Percentiles rank a stretch among this genome's conserved stretches.
phyloP scores from a whole-genome alignment of 2,329 filamentous ascomycete species.

The Penicillium brasilianum region DNA sequence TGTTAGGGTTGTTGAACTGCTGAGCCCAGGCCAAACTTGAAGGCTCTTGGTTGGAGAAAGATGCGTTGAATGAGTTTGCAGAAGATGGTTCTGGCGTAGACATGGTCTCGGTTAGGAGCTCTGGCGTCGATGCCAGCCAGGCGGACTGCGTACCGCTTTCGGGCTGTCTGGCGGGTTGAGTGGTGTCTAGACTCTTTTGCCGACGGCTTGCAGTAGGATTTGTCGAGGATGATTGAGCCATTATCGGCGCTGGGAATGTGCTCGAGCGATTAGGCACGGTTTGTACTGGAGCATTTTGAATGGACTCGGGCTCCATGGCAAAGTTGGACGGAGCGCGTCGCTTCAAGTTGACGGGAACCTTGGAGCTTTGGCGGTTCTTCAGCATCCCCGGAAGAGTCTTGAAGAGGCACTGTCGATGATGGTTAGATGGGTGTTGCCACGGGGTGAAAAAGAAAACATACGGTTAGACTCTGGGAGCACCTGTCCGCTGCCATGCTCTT shows the following conservation, averaged over 20 bases:
- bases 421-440: conserved; percentile 9
- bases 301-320: conserved; percentile 20
- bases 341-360: conserved; percentile 55
- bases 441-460: conserved; percentile 50
- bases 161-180: conserved; percentile 21
- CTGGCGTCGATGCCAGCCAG: conserved; percentile 36
- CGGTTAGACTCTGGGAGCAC: conserved; percentile 77
- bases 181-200: conserved; percentile 41
- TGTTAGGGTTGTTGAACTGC: conserved; percentile 38
- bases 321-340: conserved; percentile 46
- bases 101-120: conserved; percentile 37
- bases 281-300: conserved; percentile 28
- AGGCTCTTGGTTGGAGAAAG: conserved; percentile 32
- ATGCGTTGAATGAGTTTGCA: conserved; percentile 26
- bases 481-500: conserved; percentile 88
- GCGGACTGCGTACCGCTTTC: conserved; percentile 31
- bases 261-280: conserved; percentile 42
- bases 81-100: conserved; percentile 37
- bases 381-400: conserved; percentile 78
- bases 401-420: conserved; percentile 69
- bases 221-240: conserved; percentile 31
- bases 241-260: conserved; percentile 46
- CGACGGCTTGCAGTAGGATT: conserved; percentile 29
- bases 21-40: conserved; percentile 39
- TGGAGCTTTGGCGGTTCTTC: conserved; percentile 58